A percentile compares a stretch with the other conserved stretches of the same genome.
These are phyloP conservation scores for Solanum dulcamara DNA, from an alignment of 257 asterid genomes.

Conservation along the genomic window DNA sequence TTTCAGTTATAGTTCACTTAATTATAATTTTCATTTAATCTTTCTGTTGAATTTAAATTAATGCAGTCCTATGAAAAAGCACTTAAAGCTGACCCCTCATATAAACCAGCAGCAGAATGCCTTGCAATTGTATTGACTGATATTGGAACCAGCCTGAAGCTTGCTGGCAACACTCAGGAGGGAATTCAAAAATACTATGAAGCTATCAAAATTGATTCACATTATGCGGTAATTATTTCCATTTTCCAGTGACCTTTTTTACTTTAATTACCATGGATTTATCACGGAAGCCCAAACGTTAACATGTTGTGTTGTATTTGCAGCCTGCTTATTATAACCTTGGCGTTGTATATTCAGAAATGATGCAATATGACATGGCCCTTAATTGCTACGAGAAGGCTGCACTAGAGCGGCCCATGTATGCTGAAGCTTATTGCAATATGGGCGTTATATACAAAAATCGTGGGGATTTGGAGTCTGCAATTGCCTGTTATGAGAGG, in stretches of 20 bases:
- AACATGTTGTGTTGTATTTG: slow-evolving; percentile 5
- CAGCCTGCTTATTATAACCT: slow-evolving; percentile 99
- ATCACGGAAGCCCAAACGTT: not conserved
- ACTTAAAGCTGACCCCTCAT: slow-evolving; percentile 63
- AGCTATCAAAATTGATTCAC: slow-evolving; percentile 82
- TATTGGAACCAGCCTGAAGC: slow-evolving; percentile 96
- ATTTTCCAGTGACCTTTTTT: not conserved
- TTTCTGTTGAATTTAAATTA: slow-evolving; percentile 4
- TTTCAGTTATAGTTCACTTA: not conserved
- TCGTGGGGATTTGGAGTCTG: slow-evolving; percentile 96
- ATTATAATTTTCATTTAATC: not conserved
- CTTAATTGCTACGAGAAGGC: slow-evolving; percentile 92
- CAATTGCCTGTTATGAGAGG: slow-evolving; percentile 98
- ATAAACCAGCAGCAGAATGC: slow-evolving; percentile 91
- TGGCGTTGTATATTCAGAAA: slow-evolving; percentile 94
- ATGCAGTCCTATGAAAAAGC: slow-evolving; percentile 96
- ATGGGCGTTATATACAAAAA: slow-evolving; percentile 98
- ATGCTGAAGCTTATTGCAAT: slow-evolving; percentile 99
- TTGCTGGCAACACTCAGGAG: slow-evolving; percentile 93
- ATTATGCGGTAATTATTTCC: slow-evolving; percentile 64
- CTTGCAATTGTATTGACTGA: slow-evolving; percentile 91
- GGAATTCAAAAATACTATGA: slow-evolving; percentile 95
- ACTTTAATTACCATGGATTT: not conserved
- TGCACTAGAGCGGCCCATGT: slow-evolving; percentile 93
- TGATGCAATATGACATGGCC: slow-evolving; percentile 99